Evolutionary conservation across 2,329 filamentous ascomycete genomes (phyloP).

Genomic region (Aspergillus proliferans): DNA sequence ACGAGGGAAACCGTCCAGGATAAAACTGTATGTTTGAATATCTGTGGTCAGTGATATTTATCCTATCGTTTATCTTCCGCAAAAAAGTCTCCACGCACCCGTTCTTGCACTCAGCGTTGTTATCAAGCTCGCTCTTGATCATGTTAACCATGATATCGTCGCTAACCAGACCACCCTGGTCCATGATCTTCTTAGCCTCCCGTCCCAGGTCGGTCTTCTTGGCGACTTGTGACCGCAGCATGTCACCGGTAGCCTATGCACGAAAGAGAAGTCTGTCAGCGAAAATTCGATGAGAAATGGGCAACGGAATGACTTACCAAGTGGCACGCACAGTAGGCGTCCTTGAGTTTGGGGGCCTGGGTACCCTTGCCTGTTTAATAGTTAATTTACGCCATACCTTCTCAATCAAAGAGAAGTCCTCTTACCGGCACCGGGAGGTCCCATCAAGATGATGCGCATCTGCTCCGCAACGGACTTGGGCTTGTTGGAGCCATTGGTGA

Average conservation of each 20-base stretch:
- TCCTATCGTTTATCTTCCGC: background rate
- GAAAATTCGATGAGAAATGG: slow-evolving; percentile 1
- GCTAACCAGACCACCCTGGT: slow-evolving; percentile 91
- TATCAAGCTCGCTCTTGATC: slow-evolving; percentile 96
- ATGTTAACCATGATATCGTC: slow-evolving; percentile 99
- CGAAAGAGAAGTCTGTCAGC: background rate
- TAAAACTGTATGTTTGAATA: slow-evolving; percentile 61
- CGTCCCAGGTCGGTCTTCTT: slow-evolving; percentile 92
- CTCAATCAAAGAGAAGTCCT: background rate
- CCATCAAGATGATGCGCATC: slow-evolving; percentile 96
- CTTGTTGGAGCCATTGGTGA: slow-evolving; percentile 49
- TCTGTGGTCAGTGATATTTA: slow-evolving; percentile 5
- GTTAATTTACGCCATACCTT: slow-evolving; percentile 1
- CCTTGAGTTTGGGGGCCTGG: slow-evolving; percentile 95
- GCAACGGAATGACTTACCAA: slow-evolving; percentile 56
- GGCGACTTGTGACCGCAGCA: slow-evolving; percentile 96
- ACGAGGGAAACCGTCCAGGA: slow-evolving; percentile 96
- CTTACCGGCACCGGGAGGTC: slow-evolving; percentile 89
- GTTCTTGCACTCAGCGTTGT: slow-evolving; percentile 91
- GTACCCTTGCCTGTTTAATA: slow-evolving; percentile 80
- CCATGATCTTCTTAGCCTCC: slow-evolving; percentile 99
- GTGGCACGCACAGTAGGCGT: slow-evolving; percentile 95
- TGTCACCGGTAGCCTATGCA: slow-evolving; percentile 86
- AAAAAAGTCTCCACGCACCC: slow-evolving; percentile 57
- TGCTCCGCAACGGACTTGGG: slow-evolving; percentile 52